Evolutionary conservation across 148 eudicot genomes (phyloP), one percentile per base, ranked within the genome.

Genomic region (Nyssa sinensis): DNA sequence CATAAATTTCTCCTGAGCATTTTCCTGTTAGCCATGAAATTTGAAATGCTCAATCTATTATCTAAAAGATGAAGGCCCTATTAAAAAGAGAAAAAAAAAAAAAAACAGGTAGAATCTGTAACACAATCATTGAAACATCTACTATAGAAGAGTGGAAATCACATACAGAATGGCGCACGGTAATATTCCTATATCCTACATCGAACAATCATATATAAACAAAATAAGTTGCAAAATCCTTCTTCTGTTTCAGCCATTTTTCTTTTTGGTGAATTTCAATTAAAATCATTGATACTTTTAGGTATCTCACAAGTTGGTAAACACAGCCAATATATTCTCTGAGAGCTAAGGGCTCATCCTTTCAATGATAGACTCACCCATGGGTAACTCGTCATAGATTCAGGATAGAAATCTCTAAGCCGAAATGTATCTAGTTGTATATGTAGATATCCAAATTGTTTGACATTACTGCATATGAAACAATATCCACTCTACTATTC

Each of bases 1-100:
- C 98, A 96, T 77, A 83, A 96, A 96, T 78, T 93, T 93, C 84
- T 93, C 98, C 75, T 93, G 90, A 35, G 99, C 97, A 85, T 88
- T 83, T 68, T 88, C 86, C 99, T 96, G 84, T 58, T 70, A 37
- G 7, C 65, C 55, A 57, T 75, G 39, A 75, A 16, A 27, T 71
- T 17, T 31, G 60, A 37, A 49, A 58, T 66, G 16, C 51, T 28
- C 27, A 59, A 60, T 67, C 59, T 39, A 37, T n/a, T n/a, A n/a
- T 24, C 57, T 44, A 44, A 0, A 44, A 44, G 51, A 44, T 0
- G 16, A 44, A 19, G 51, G 12, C 51, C 51, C 51, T 44, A 11
- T 7, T 57, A 34, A 29, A 66, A 30, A 34, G 19, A 23, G 49
- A 34, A 27, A 34, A 29, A 66, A 30, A 34, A 10, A 23, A 49